These are phyloP conservation scores for Talaromyces piceae DNA, from an alignment of 2,329 filamentous ascomycete species.

Conservation along the genomic window DNA sequence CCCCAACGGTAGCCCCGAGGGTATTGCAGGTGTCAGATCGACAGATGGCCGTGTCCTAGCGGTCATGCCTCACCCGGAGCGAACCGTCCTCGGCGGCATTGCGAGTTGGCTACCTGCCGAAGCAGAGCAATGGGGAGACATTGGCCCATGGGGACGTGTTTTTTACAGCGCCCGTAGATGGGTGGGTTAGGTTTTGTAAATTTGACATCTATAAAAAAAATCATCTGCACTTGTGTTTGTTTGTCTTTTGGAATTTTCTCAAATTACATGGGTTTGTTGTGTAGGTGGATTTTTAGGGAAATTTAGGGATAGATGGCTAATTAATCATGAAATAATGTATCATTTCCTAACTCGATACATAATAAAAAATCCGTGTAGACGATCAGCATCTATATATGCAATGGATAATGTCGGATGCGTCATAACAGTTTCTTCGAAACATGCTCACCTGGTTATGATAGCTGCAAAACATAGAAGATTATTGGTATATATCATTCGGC, in stretches of 20 bases:
- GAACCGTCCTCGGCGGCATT: constrained; percentile 74
- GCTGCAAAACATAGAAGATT: no score
- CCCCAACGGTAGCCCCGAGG: constrained; percentile 74
- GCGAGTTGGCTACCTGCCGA: constrained; percentile 66
- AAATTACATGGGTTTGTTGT: no score
- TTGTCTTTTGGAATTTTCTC: background rate
- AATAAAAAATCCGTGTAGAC: no score
- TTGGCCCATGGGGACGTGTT: constrained; percentile 76
- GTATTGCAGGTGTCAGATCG: constrained; percentile 72
- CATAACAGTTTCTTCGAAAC: no score
- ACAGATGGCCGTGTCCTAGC: constrained; percentile 73
- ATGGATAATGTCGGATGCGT: no score
- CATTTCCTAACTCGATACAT: no score
- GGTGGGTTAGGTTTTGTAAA: constrained; percentile 50
- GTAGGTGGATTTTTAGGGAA: no score
- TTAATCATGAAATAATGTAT: no score
- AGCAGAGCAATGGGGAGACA: constrained; percentile 63
- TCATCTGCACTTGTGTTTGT: background rate
- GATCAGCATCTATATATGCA: no score
- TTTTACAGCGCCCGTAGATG: constrained; percentile 83
- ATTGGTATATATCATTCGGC: background rate
- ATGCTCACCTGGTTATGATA: no score
- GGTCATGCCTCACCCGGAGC: constrained; percentile 90
- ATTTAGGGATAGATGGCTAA: no score
- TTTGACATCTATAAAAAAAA: background rate